Percentiles rank a stretch among this genome's conserved stretches.
These are phyloP conservation scores for Lactarius tabidus DNA, from an alignment of 768 basidiomycete species.

Conservation along the genomic window DNA sequence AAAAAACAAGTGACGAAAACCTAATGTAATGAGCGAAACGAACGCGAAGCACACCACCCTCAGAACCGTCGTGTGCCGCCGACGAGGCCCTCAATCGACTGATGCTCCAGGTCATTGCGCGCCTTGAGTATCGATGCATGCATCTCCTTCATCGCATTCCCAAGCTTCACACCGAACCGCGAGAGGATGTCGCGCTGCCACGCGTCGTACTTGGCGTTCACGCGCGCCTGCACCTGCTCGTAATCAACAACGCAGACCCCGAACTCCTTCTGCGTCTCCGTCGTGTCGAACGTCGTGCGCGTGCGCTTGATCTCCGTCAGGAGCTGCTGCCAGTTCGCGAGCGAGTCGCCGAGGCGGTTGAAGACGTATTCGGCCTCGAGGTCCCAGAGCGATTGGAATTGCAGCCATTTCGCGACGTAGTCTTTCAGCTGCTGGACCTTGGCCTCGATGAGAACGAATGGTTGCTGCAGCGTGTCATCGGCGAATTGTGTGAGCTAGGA, in stretches of 20 bases:
- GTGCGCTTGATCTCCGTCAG: constrained; percentile 96
- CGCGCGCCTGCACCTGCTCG: constrained; percentile 96
- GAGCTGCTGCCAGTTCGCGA: constrained; percentile 90
- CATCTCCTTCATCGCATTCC: constrained; percentile 96
- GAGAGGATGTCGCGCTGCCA: constrained; percentile 96
- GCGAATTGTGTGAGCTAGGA: constrained; percentile 66
- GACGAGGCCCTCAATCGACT: constrained; percentile 89
- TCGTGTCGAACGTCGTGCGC: constrained; percentile 93
- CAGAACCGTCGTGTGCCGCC: constrained; percentile 50
- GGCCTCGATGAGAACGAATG: constrained; percentile 80
- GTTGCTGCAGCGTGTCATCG: constrained; percentile 70
- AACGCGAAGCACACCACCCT: constrained; percentile 15
- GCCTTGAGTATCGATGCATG: constrained; percentile 91
- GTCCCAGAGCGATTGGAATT: constrained; percentile 99
- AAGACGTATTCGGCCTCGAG: constrained; percentile 94
- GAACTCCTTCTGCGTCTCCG: constrained; percentile 87
- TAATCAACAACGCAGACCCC: constrained; percentile 97
- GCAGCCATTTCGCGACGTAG: constrained; percentile 97
- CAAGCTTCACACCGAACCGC: constrained; percentile 89
- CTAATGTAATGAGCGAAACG: not conserved
- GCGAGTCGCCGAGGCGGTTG: constrained; percentile 89
- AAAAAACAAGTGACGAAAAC: not conserved
- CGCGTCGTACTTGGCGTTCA: constrained; percentile 97
- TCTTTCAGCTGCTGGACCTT: constrained; percentile 85
- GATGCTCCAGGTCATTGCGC: constrained; percentile 91